phyloP scores from a whole-genome alignment of 1,284 basidiomycete species.

The Cryptococcus sp. region DNA sequence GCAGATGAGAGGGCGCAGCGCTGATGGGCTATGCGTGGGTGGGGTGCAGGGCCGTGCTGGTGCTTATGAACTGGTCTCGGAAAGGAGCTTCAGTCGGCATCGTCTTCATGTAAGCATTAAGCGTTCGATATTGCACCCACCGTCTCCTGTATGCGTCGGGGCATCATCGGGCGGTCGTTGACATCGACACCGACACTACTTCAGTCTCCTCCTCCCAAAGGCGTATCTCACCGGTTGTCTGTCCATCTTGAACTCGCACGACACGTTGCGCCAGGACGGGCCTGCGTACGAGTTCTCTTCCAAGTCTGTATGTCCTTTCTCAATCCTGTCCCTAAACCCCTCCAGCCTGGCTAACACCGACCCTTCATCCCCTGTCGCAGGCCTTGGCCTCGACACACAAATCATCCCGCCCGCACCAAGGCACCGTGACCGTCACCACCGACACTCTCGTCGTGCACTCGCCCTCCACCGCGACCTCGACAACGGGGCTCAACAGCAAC shows the following conservation, averaged over 20 bases:
- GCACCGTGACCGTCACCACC: not conserved
- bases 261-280: conserved; percentile 6
- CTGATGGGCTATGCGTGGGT: too few species aligned
- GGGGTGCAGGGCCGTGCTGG: not conserved
- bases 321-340: not conserved
- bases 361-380: too few species aligned
- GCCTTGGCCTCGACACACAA: not conserved
- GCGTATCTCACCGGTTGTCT: conserved; percentile 14
- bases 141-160: too few species aligned
- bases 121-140: too few species aligned
- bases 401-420: not conserved
- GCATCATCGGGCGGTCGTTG: too few species aligned
- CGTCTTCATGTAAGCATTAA: not conserved
- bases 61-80: conserved; percentile 1
- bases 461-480: too few species aligned
- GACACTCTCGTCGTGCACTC: not conserved
- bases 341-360: not conserved
- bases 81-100: not conserved
- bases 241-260: conserved; percentile 11
- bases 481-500: too few species aligned
- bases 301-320: not conserved
- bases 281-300: not conserved
- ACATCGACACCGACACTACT: not conserved
- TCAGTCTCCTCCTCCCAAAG: conserved; percentile 16
- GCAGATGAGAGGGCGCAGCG: too few species aligned